These are phyloP conservation scores for Sporothrix mexicana DNA, from an alignment of 2,329 filamentous ascomycete genomes.

Conservation along the genomic window DNA sequence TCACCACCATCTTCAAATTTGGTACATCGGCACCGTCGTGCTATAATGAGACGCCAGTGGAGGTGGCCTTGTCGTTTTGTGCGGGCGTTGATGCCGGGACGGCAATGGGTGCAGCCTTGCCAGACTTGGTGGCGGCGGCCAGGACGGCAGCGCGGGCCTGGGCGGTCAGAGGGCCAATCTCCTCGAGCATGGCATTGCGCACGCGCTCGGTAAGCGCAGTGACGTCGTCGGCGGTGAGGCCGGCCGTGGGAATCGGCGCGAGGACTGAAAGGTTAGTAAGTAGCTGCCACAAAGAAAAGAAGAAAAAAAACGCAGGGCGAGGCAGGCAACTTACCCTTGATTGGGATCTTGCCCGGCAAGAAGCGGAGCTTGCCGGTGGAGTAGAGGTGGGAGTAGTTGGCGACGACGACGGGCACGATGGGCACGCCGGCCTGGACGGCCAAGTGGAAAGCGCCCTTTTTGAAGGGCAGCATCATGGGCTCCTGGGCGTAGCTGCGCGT, in stretches of 20 bases:
- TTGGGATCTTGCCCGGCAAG: slow-evolving; percentile 70
- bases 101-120: neutral
- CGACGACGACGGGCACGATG: slow-evolving; percentile 82
- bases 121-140: neutral
- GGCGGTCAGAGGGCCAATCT: slow-evolving; percentile 61
- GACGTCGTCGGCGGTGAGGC: slow-evolving; percentile 76
- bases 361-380: slow-evolving; percentile 69
- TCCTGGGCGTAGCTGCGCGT: slow-evolving; percentile 88
- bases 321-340: no score
- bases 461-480: slow-evolving; percentile 88
- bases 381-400: slow-evolving; percentile 78
- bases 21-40: neutral
- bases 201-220: slow-evolving; percentile 72
- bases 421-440: slow-evolving; percentile 93
- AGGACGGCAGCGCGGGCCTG: slow-evolving; percentile 45
- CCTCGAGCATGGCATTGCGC: slow-evolving; percentile 76
- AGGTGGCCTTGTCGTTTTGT: slow-evolving; percentile 24
- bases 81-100: slow-evolving; percentile 20
- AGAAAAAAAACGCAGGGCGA: no score
- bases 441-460: slow-evolving; percentile 97
- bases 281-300: no score
- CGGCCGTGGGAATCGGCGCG: slow-evolving; percentile 77
- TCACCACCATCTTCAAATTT: no score
- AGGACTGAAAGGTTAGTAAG: slow-evolving; percentile 67
- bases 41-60: slow-evolving; percentile 36